Evolutionary conservation across 805 yeast species (phyloP), one percentile per base, ranked within the genome.

Genomic region (Pichia membranifaciens): DNA sequence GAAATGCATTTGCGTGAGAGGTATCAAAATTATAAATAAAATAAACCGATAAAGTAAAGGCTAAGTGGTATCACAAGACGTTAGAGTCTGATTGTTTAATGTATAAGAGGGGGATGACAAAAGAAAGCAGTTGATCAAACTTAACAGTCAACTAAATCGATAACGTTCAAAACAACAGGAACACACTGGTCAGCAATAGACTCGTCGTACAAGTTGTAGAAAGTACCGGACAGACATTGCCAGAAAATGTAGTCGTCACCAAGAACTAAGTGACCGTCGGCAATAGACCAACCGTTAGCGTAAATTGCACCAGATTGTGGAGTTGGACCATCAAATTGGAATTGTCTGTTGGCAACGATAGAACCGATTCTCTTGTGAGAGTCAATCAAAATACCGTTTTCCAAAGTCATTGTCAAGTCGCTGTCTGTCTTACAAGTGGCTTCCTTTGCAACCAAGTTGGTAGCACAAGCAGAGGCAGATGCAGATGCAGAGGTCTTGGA

Each of bases 291-390:
- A 51, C 78, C 78, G 45, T 71, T 73, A 56, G 79, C 78, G 58
- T 72, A 71, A 50, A 72, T 71, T 46, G 78, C 69, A 64, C 78
- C 78, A 44, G 77, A 81, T 66, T 78, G 83, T 53, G 82, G 82
- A 65, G 80, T 78, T 44, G 82, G 82, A 58, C 82, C 82, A 59
- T 78, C 83, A 58, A 78, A 78, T 66, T 78, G 83, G 76, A 78
- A 77, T 66, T 78, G 83, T 68, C 78, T 70, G 76, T 75, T 75
- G 49, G 81, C 75, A 54, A 76, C 82, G 63, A 76, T 76, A 40
- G 81, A 73, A 57, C 82, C 82, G 49, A 76, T 66, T 72, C 82
- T 74, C 44, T 75, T 75, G 50, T 63, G 54, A 20, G 72, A 55
- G 56, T 76, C 82, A 17, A 58, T 71, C 56, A 77, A 69, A 45